These are phyloP conservation scores for Alectoria sarmentosa DNA, from an alignment of 495 filamentous ascomycete genomes.

Conservation along the genomic window DNA sequence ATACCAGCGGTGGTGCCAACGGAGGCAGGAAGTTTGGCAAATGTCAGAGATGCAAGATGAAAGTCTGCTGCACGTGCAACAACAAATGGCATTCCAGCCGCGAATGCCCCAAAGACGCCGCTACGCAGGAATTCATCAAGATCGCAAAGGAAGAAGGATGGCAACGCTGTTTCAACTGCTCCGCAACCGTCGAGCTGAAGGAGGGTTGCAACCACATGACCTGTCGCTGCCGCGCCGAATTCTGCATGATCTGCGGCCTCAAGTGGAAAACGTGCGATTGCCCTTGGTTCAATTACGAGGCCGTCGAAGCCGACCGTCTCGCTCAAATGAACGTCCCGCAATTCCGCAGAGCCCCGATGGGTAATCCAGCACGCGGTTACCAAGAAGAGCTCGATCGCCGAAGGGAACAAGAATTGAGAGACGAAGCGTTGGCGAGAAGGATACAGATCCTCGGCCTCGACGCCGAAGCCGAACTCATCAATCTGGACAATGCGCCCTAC, in stretches of 20 bases:
- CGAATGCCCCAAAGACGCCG: slow-evolving; percentile 67
- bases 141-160: slow-evolving; percentile 65
- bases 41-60: slow-evolving; percentile 62
- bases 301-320: slow-evolving; percentile 50
- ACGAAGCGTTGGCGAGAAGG: slow-evolving; percentile 49
- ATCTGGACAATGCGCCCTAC: slow-evolving; percentile 3
- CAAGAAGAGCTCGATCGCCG: slow-evolving; percentile 45
- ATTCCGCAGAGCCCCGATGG: slow-evolving; percentile 17
- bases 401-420: slow-evolving; percentile 46
- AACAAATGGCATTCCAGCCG: slow-evolving; percentile 59
- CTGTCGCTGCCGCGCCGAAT: slow-evolving; percentile 72
- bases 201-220: slow-evolving; percentile 84
- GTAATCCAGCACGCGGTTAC: slow-evolving; percentile 37
- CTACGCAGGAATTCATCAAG: slow-evolving; percentile 55
- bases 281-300: slow-evolving; percentile 66
- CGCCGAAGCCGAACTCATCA: background rate
- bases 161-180: slow-evolving; percentile 71
- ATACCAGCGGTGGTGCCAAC: slow-evolving; percentile 33
- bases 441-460: slow-evolving; percentile 43
- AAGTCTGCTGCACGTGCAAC: slow-evolving; percentile 68
- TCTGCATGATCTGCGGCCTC: slow-evolving; percentile 72
- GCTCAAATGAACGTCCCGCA: slow-evolving; percentile 49
- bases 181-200: slow-evolving; percentile 66
- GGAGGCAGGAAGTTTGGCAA: slow-evolving; percentile 43
- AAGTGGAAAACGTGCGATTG: slow-evolving; percentile 81